These are phyloP conservation scores for Meira nashicola DNA, from an alignment of 1,284 basidiomycete species.

Conservation along the genomic window DNA sequence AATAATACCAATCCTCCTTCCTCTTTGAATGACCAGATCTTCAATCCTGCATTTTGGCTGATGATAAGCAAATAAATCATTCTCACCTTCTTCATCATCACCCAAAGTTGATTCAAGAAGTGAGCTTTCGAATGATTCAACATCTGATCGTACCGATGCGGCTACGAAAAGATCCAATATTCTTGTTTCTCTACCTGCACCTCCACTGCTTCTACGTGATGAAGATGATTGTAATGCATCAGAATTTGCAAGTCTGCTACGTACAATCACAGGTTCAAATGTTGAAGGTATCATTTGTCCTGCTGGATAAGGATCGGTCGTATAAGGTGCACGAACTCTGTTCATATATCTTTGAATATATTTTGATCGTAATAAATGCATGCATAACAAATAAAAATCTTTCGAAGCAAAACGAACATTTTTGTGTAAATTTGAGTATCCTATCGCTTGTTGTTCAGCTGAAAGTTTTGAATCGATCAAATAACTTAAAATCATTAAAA, in stretches of 20 bases:
- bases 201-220: too few species aligned
- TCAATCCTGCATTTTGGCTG: constrained; percentile 1
- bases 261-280: too few species aligned
- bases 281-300: neutral
- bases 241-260: too few species aligned
- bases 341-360: neutral
- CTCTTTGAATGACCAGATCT: constrained; percentile 3
- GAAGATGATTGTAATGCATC: too few species aligned
- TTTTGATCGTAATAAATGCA: constrained; percentile 2
- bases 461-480: too few species aligned
- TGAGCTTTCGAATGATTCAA: constrained; percentile 2
- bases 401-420: neutral
- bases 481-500: too few species aligned
- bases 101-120: neutral
- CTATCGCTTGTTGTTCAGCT: too few species aligned
- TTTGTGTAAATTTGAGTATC: neutral
- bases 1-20: neutral
- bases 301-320: constrained; percentile 1
- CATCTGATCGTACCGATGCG: neutral
- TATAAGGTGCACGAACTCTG: neutral
- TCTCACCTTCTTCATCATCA: neutral
- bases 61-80: constrained; percentile 2
- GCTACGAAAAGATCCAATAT: constrained; percentile 3
- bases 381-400: constrained; percentile 1
- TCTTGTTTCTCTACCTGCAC: neutral